A percentile compares a stretch with the other conserved stretches of the same genome.
Evolutionary conservation across 2,329 filamentous ascomycete genomes (phyloP).

Genomic region (Penicillium sp.): DNA sequence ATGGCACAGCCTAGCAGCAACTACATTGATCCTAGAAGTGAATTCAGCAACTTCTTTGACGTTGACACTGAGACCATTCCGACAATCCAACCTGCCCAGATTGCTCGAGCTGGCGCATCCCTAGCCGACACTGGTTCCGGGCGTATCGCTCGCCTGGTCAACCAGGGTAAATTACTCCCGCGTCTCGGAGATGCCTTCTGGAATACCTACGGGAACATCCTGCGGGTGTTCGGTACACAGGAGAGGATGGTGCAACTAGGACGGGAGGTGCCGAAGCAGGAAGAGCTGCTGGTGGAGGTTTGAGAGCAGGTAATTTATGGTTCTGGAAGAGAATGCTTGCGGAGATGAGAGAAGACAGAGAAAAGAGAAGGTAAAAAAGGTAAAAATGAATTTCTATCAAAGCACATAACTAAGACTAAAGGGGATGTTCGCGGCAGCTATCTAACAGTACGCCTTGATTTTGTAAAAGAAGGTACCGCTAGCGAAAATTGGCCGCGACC

Average conservation of each 20-base stretch:
- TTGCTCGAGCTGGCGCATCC: not conserved
- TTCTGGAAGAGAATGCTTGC: not conserved
- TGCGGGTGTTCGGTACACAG: constrained; percentile 53
- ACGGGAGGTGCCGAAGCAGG: not conserved
- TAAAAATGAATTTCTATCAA: not conserved
- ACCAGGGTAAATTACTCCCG: constrained; percentile 44
- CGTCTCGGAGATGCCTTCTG: constrained; percentile 47
- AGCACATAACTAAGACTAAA: not conserved
- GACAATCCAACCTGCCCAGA: not conserved
- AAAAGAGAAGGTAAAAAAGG: not conserved
- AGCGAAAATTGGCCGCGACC: constrained; percentile 89
- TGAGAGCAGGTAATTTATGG: not conserved
- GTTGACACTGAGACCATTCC: not conserved
- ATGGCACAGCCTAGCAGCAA: not conserved
- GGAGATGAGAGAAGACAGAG: not conserved
- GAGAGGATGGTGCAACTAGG: constrained; percentile 40
- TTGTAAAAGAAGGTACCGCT: constrained; percentile 68
- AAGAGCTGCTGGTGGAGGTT: not conserved
- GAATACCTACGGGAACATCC: constrained; percentile 50
- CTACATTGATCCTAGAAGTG: not conserved
- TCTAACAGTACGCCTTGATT: constrained; percentile 82
- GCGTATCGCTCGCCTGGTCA: constrained; percentile 19
- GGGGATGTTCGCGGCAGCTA: constrained; percentile 76
- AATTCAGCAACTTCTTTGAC: constrained; percentile 6
- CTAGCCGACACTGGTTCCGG: constrained; percentile 3